Evolutionary conservation across 2,329 filamentous ascomycete genomes (phyloP).

Genomic region (Aspergillus chevalieri): DNA sequence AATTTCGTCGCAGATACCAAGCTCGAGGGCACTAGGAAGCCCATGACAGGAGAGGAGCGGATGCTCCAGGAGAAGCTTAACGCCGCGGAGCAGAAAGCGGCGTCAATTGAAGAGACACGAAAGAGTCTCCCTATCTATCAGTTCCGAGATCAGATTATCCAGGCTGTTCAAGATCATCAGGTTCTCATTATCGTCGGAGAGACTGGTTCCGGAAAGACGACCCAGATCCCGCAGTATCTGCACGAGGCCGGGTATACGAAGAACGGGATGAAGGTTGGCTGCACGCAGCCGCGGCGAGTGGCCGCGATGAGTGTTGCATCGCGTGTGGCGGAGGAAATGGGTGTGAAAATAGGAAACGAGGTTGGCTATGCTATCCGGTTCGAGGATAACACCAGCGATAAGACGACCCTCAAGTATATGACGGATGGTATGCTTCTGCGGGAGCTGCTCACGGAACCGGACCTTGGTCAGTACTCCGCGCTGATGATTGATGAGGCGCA

Average conservation of each 20-base stretch:
- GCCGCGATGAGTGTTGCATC: slow-evolving; percentile 97
- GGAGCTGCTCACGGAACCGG: slow-evolving; percentile 83
- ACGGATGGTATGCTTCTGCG: slow-evolving; percentile 92
- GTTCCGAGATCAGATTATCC: slow-evolving; percentile 77
- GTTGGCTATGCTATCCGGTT: slow-evolving; percentile 95
- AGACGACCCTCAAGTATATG: slow-evolving; percentile 91
- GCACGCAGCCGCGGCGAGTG: slow-evolving; percentile 89
- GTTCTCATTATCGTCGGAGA: slow-evolving; percentile 89
- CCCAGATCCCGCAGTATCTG: slow-evolving; percentile 87
- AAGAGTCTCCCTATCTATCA: slow-evolving; percentile 86
- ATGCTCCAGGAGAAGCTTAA: slow-evolving; percentile 75
- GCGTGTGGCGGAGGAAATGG: slow-evolving; percentile 91
- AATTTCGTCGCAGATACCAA: slow-evolving; percentile 73
- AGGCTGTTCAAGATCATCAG: slow-evolving; percentile 80
- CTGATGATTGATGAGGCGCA: slow-evolving; percentile 98
- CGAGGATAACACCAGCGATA: slow-evolving; percentile 84
- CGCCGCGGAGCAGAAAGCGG: slow-evolving; percentile 79
- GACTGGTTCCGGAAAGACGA: slow-evolving; percentile 93
- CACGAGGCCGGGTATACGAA: slow-evolving; percentile 88
- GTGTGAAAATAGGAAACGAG: slow-evolving; percentile 80
- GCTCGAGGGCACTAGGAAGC: slow-evolving; percentile 64
- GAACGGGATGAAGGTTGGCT: slow-evolving; percentile 75
- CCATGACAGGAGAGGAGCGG: slow-evolving; percentile 70
- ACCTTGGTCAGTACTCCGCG: slow-evolving; percentile 73
- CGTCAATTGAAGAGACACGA: slow-evolving; percentile 83